Conservation (phyloP, 2,329 filamentous ascomycete genomes). For the Calycina herbarum region DNA sequence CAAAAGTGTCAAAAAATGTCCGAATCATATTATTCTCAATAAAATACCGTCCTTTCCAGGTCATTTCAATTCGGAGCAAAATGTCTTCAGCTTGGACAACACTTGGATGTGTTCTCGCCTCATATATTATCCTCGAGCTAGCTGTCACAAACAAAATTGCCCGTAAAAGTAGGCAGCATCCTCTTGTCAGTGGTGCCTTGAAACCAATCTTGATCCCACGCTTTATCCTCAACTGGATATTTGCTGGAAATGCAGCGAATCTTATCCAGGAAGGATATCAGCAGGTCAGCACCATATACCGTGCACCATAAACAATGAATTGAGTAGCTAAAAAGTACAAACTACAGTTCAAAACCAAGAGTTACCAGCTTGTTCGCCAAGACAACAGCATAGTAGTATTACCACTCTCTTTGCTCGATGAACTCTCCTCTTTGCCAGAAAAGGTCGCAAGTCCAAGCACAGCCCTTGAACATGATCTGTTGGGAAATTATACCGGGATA, state of each 20-base stretch:
- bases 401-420: neutral
- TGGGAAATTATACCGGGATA: constrained; percentile 6
- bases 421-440: neutral
- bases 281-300: neutral
- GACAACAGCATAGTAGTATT: neutral
- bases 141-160: too few relatives aligned
- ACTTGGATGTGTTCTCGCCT: too few relatives aligned
- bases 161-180: too few relatives aligned
- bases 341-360: neutral
- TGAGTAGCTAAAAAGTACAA: neutral
- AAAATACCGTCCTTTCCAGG: too few relatives aligned
- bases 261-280: neutral
- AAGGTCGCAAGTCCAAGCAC: neutral
- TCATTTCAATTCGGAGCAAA: too few relatives aligned
- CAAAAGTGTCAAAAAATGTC: too few relatives aligned
- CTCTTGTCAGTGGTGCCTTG: neutral
- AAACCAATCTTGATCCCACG: constrained; percentile 2
- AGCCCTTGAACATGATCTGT: neutral
- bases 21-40: too few relatives aligned
- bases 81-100: too few relatives aligned
- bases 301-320: neutral
- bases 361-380: neutral
- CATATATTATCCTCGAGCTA: too few relatives aligned
- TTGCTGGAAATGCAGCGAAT: neutral
- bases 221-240: neutral